Evolutionary conservation across 2,329 filamentous ascomycete species (phyloP).

Genomic region (Clonostachys solani): DNA sequence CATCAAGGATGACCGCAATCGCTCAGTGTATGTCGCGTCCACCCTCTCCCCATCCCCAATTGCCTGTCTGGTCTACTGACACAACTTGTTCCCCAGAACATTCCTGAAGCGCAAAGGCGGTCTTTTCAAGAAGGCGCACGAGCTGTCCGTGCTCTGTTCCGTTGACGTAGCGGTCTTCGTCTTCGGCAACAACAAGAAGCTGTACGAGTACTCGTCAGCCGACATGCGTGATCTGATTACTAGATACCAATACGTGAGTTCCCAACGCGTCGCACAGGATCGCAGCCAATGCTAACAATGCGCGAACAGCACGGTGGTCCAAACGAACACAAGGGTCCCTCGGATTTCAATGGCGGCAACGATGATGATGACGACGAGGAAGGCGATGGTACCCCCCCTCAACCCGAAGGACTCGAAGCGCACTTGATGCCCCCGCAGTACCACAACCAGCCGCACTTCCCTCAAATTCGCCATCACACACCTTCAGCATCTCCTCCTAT

Average conservation of each 20-base stretch:
- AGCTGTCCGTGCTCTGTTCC: slow-evolving; percentile 94
- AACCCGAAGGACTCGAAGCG: slow-evolving; percentile 53
- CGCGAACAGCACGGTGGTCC: slow-evolving; percentile 73
- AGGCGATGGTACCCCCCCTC: slow-evolving; percentile 66
- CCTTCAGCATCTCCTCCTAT: slow-evolving; percentile 79
- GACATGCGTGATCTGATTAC: slow-evolving; percentile 90
- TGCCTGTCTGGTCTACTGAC: slow-evolving; percentile 5
- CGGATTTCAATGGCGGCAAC: slow-evolving; percentile 83
- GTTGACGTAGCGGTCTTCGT: slow-evolving; percentile 99
- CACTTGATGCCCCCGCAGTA: slow-evolving; percentile 7
- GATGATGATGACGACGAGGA: slow-evolving; percentile 83
- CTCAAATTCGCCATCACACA: slow-evolving; percentile 77
- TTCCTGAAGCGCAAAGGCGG: slow-evolving; percentile 98
- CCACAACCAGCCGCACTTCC: slow-evolving; percentile 14
- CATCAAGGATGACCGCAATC: slow-evolving; percentile 97
- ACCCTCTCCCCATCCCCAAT: background rate
- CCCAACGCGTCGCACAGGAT: slow-evolving; percentile 1
- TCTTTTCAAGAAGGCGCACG: slow-evolving; percentile 98
- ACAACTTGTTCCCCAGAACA: slow-evolving; percentile 53
- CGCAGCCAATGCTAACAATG: slow-evolving; percentile 5
- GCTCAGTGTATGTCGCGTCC: slow-evolving; percentile 77
- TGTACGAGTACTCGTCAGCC: slow-evolving; percentile 94
- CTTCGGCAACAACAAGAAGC: slow-evolving; percentile 97
- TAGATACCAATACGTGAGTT: slow-evolving; percentile 84
- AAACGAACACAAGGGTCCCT: slow-evolving; percentile 94